A percentile compares a stretch with the other conserved stretches of the same genome.
Evolutionary conservation across 2,329 filamentous ascomycete species (phyloP).

Genomic region (Colletotrichum cuscutae): DNA sequence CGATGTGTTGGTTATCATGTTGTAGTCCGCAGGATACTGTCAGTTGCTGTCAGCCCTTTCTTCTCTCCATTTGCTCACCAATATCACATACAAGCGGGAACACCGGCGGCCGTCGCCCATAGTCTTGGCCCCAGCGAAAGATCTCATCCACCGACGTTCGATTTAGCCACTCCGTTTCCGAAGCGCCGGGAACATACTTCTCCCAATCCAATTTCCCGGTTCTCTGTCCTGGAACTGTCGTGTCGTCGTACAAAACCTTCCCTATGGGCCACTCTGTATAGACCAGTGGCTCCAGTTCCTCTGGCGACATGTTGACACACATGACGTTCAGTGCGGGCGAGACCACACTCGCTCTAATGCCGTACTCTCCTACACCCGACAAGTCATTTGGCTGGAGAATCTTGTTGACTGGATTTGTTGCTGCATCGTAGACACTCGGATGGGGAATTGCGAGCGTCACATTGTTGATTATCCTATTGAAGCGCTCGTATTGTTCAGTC

Average conservation of each 20-base stretch:
- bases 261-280: conserved; percentile 67
- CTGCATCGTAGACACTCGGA: conserved; percentile 73
- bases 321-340: conserved; percentile 78
- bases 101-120: conserved; percentile 61
- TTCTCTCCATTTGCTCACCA: not conserved
- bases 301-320: conserved; percentile 71
- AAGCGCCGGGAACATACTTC: conserved; percentile 47
- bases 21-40: conserved; percentile 69
- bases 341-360: conserved; percentile 73
- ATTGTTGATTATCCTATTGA: conserved; percentile 75
- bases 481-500: conserved; percentile 56
- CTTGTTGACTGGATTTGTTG: conserved; percentile 67
- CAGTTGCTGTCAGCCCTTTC: not conserved
- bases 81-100: conserved; percentile 55
- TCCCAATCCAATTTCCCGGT: conserved; percentile 49
- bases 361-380: conserved; percentile 75
- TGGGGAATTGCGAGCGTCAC: conserved; percentile 84
- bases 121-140: conserved; percentile 72
- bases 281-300: conserved; percentile 72
- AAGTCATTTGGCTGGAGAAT: conserved; percentile 77
- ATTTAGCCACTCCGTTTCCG: conserved; percentile 58
- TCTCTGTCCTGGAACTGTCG: conserved; percentile 46
- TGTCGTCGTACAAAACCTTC: conserved; percentile 46
- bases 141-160: conserved; percentile 73
- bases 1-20: conserved; percentile 71